Conservation (phyloP, 352 stramenopile genomes). For the Halophytophthora batemanensis region DNA sequence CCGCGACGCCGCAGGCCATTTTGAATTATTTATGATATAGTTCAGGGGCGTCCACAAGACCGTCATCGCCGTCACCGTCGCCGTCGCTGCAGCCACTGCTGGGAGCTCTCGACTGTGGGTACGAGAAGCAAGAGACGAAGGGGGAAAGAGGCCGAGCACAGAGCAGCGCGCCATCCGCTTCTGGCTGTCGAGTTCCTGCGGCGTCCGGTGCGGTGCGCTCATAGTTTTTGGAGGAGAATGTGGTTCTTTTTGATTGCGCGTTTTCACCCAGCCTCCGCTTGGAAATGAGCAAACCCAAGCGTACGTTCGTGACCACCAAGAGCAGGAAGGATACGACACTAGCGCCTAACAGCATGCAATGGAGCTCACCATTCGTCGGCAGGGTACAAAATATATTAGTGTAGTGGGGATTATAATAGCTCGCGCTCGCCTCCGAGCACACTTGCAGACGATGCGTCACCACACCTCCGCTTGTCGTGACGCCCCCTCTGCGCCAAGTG, state of each 20-base stretch:
- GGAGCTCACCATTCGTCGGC: slow-evolving; percentile 15
- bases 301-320: no score
- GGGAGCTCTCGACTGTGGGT: no score
- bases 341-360: slow-evolving; percentile 5
- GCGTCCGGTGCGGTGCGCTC: no score
- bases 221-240: no score
- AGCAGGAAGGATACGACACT: no score
- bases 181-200: no score
- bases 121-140: slow-evolving; percentile 3
- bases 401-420: slow-evolving; percentile 21
- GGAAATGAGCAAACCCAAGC: no score
- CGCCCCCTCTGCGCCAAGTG: no score
- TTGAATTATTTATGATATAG: slow-evolving; percentile 69
- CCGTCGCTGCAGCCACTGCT: background rate
- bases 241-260: no score
- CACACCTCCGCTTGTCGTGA: background rate
- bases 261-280: no score
- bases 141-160: no score
- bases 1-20: slow-evolving; percentile 26
- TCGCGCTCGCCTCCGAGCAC: slow-evolving; percentile 18
- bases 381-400: slow-evolving; percentile 5
- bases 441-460: background rate
- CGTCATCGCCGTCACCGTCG: slow-evolving; percentile 8
- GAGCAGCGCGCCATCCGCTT: no score
- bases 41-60: slow-evolving; percentile 12